Conservation (phyloP, 169 alveolate species). For the Miamiensis avidus region DNA sequence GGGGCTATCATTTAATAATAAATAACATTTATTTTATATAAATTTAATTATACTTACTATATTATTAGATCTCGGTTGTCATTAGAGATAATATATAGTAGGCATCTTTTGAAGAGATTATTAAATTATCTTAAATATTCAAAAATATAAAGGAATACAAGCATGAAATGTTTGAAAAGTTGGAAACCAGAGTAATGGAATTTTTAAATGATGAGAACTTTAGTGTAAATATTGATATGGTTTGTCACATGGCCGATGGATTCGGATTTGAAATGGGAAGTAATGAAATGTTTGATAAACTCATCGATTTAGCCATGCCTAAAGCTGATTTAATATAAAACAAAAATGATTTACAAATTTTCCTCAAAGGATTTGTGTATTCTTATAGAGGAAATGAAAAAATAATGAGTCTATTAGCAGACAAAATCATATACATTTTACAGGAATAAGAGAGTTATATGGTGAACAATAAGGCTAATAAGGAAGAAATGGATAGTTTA, state of each 20-base stretch:
- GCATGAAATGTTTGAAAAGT: not conserved
- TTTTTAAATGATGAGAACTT: not conserved
- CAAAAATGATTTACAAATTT: conserved; percentile 1
- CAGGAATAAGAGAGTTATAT: not conserved
- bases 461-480: not conserved
- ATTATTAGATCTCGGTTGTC: too few species aligned
- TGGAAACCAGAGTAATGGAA: not conserved
- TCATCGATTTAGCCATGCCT: not conserved
- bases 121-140: conserved; percentile 3
- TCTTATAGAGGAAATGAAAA: conserved; percentile 6
- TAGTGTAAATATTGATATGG: not conserved
- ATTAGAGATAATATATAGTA: not conserved
- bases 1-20: too few species aligned
- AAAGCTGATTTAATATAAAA: not conserved
- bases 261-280: conserved; percentile 13
- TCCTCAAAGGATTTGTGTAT: conserved; percentile 16
- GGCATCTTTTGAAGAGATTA: conserved; percentile 5
- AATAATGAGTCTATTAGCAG: not conserved
- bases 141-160: conserved; percentile 12
- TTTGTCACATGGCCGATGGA: conserved; percentile 10
- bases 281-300: not conserved
- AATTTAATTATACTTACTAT: too few species aligned
- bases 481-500: not conserved
- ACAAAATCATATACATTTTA: not conserved
- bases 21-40: too few species aligned